Evolutionary conservation across 2,329 filamentous ascomycete genomes (phyloP), one percentile per base, ranked within the genome.

Genomic region (Fusarium azukiicola): DNA sequence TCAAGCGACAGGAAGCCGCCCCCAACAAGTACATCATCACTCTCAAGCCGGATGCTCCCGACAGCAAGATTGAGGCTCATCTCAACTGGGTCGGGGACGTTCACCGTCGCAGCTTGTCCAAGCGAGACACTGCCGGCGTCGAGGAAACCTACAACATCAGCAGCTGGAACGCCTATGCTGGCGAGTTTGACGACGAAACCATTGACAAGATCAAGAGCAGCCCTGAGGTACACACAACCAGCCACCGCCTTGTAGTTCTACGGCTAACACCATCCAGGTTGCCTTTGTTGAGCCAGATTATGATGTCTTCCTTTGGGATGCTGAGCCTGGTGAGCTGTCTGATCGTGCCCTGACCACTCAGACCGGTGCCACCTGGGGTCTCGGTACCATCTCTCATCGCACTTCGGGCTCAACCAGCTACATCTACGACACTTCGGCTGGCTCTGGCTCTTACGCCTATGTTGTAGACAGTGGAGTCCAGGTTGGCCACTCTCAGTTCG

Each of bases 401-500:
- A 70, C 74, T 6, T 69, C 82, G 2, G 81, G 79, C 50, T 76
- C 75, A 14, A 76, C 68, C 52, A 79, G 69, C 72, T 93, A 93
- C 81, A 82, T 89, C 66, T 93, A 91, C 74, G 91, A 93, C 81
- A 86, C 85, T 72, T 86, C 86, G 23, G 90, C 89, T 44, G 91
- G 92, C 32, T 61, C 87, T 73, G 90, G 90, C 42, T 90, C 91
- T 79, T 93, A 91, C 36, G 90, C 89, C 66, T 95, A 92, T 82
- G 86, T 95, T 23, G 90, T 95, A 64, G 93, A 95, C 84, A 94
- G 92, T 7, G 93, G 93, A 79, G 92, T 95, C 80, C 85, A 86
- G 68, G 86, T 87, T 23, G 86, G 88, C 11, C 93, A 95, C 85
- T 77, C 81, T 46, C 88, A 93, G 83, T 93, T 91, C 78, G 86